phyloP scores from a whole-genome alignment of 768 basidiomycete species.

The Panaeolus cyanescens region DNA sequence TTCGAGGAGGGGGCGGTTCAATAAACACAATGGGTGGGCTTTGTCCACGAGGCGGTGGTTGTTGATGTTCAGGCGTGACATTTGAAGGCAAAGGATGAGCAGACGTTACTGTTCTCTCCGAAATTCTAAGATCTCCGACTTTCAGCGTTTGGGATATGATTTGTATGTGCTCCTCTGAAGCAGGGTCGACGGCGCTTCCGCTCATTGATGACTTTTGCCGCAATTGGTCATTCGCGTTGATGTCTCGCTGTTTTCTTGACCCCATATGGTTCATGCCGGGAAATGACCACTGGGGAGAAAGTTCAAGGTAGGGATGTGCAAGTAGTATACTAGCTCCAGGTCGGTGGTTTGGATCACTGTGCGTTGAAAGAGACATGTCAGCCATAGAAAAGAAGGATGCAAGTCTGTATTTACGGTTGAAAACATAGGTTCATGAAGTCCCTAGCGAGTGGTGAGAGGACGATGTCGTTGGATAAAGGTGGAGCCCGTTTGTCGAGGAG shows the following conservation, averaged over 20 bases:
- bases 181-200: background rate
- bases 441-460: conserved; percentile 59
- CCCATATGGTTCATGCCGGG: conserved; percentile 14
- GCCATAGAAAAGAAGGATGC: background rate
- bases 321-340: conserved; percentile 67
- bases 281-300: conserved; percentile 55
- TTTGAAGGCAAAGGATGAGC: conserved; percentile 7
- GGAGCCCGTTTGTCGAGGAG: conserved; percentile 62
- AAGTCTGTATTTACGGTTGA: conserved; percentile 51
- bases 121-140: background rate
- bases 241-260: background rate
- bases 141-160: background rate
- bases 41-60: background rate
- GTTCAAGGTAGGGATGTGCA: conserved; percentile 61
- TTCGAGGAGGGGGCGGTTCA: conserved; percentile 16
- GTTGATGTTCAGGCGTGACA: background rate
- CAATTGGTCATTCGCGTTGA: background rate
- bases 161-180: conserved; percentile 3
- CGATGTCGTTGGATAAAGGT: conserved; percentile 71
- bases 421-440: conserved; percentile 82
- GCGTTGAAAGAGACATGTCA: background rate
- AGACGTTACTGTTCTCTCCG: conserved; percentile 1
- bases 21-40: conserved; percentile 18
- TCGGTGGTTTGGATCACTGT: conserved; percentile 69
- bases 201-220: background rate